Conservation (phyloP, 768 basidiomycete genomes). For the Lactarius hatsudake region DNA sequence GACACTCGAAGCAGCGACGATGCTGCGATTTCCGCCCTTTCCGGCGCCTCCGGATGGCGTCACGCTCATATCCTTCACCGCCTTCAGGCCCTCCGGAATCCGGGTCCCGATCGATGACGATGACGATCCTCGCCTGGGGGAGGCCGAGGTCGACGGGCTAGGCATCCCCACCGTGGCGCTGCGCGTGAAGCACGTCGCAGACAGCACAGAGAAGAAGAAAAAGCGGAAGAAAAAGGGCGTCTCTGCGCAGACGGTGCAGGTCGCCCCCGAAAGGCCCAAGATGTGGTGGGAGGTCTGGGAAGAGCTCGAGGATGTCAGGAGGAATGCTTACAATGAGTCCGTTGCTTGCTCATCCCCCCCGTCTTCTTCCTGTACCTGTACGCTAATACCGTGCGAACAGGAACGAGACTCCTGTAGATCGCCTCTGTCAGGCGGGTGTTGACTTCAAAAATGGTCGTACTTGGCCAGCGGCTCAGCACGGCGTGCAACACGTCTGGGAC, state of each 20-base stretch:
- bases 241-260: slow-evolving; percentile 31
- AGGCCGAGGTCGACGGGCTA: slow-evolving; percentile 58
- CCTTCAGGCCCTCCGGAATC: slow-evolving; percentile 59
- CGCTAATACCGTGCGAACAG: slow-evolving; percentile 34
- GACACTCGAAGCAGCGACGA: slow-evolving; percentile 8
- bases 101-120: slow-evolving; percentile 43
- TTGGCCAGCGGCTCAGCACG: slow-evolving; percentile 37
- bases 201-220: slow-evolving; percentile 55
- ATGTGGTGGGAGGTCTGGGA: slow-evolving; percentile 77
- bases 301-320: slow-evolving; percentile 51
- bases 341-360: slow-evolving; percentile 46
- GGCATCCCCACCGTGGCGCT: slow-evolving; percentile 66
- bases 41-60: slow-evolving; percentile 45
- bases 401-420: slow-evolving; percentile 45
- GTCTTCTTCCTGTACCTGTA: background rate
- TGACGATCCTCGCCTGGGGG: slow-evolving; percentile 30
- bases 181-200: slow-evolving; percentile 49
- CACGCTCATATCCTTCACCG: slow-evolving; percentile 51
- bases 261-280: slow-evolving; percentile 31
- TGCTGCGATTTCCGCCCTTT: slow-evolving; percentile 47
- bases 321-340: slow-evolving; percentile 38
- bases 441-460: slow-evolving; percentile 51
- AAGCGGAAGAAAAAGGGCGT: slow-evolving; percentile 47
- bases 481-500: slow-evolving; percentile 55
- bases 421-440: slow-evolving; percentile 53